Base-by-base conservation (phyloP, 768 basidiomycete species). In the Rhodocollybia butyracea region DNA sequence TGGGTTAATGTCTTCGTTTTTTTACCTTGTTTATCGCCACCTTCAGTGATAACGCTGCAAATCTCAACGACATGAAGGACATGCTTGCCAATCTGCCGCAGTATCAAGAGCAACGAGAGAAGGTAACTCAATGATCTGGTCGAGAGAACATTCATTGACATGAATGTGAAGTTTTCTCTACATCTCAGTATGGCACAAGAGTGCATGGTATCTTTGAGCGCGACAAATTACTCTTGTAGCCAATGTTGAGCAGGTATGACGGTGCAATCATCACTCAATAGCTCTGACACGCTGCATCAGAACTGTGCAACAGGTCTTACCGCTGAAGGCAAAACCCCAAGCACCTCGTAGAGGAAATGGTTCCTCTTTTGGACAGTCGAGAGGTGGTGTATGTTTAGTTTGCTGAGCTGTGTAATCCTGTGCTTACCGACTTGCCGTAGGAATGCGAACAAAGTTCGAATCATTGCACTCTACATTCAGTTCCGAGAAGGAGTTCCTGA, bases 181-280 rank as follows among this genome's bases (percentile, higher is more conserved):
- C 97, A 99, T 71, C 76, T 98, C 39, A 97, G 88, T 61, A 96
- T 99, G 91, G 96, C 96, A 0, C 92, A 98, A 68, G 93, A 96
- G 61, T 98, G 94, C 64, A 98, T 99, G 97, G 73, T 6, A 80
- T 94, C 36, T 99, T 98, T 62, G 94, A 95, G 67, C 83, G 82
- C 58, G 86, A 91, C 66, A 92, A 94, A 63, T 73, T 99, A 45
- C 81, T 10, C 73, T 85, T 21, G 81, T 92, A 1, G 96, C 88
- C 8, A 85, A 84, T 36, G 91, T 99, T 31, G 96, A 99, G 69
- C 96, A 98, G 84, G 94, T 78, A 22, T 24, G 42, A 27, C n/a
- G 11, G 55, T 30, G 41, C n/a, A 42, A 26, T 46, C 19, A 5
- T 27, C 15, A 45, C 27, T 45, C 15, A 45, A 30, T 22, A 22